Base-by-base conservation (phyloP, 108 stramenopile species). In the Fragilaria radians region DNA sequence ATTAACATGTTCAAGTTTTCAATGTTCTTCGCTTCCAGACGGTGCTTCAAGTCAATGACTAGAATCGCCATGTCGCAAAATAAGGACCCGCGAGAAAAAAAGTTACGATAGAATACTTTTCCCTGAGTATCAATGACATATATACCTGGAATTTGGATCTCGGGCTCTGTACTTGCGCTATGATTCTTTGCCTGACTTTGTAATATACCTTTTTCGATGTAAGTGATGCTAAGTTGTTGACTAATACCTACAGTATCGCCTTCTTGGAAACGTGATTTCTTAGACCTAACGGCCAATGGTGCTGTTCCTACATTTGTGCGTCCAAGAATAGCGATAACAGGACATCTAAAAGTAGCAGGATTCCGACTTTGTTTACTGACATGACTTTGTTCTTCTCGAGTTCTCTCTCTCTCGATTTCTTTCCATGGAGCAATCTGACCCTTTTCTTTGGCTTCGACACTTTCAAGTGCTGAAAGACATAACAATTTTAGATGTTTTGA, bases 211-310 rank as follows among this genome's bases (percentile, higher is more conserved):
- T 95, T 92, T 62, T 97, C 92, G 59, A 99, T 98, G 80, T 88
- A 98, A 7, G 99, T 99, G 19, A 97, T 97, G 51, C 99, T 97
- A 79, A 99, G 98, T 76, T 97, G 96, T 76, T 99, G 99, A 14
- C 97, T 99, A 67, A 99, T 99, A 48, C 99, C 99, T 26, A 97
- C 99, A 19, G 99, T 97, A 75, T 99, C 99, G 29, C 97, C 97
- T 57, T 96, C 99, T 76, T 98, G 97, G 21, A 99, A 97, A 67
- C 97, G 98, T 19, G 99, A 98, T 65, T 93, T 95, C 27, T 97
- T 83, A 61, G 98, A 98, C 72, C 97, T 97, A 65, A 98, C 99
- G 49, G 98, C 66, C 32, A 99, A 72, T 78, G 96, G 98, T 46
- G 99, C 98, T 73, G 98, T 99, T 42, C 97, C 98, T 47, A 97